Evolutionary conservation across 257 asterid genomes (phyloP).

Genomic region (Solanum lignicaule): DNA sequence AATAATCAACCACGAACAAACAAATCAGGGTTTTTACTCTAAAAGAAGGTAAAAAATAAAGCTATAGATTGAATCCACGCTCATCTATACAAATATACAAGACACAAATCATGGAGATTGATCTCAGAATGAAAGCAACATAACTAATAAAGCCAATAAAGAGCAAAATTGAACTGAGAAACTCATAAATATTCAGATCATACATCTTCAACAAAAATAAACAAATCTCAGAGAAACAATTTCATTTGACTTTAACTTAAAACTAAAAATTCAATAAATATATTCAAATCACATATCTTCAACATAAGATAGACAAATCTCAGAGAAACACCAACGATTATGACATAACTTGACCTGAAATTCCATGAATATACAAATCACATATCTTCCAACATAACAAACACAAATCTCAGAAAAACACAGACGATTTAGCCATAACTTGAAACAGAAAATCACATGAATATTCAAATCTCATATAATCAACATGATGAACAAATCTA

Average conservation of each 20-base stretch:
- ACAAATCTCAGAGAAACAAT: background rate
- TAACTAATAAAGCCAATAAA: background rate
- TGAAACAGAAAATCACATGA: background rate
- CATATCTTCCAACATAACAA: background rate
- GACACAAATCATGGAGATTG: background rate
- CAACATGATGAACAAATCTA: background rate
- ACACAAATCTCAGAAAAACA: background rate
- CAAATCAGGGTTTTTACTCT: background rate
- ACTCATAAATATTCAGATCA: background rate
- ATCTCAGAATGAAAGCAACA: background rate
- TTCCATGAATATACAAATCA: background rate
- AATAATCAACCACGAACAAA: background rate
- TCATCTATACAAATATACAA: background rate
- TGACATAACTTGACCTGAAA: background rate
- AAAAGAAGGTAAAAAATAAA: background rate
- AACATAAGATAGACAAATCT: background rate
- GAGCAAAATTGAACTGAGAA: background rate
- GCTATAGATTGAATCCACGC: background rate
- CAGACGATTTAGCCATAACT: background rate
- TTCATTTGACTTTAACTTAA: fast-evolving
- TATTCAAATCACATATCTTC: background rate
- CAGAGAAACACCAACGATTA: background rate
- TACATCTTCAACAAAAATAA: background rate
- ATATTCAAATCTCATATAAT: background rate
- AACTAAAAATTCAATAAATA: no score